Evolutionary conservation across 73 alveolate species (phyloP), one percentile per base, ranked within the genome.

Genomic region (Tetrahymena borealis): DNA sequence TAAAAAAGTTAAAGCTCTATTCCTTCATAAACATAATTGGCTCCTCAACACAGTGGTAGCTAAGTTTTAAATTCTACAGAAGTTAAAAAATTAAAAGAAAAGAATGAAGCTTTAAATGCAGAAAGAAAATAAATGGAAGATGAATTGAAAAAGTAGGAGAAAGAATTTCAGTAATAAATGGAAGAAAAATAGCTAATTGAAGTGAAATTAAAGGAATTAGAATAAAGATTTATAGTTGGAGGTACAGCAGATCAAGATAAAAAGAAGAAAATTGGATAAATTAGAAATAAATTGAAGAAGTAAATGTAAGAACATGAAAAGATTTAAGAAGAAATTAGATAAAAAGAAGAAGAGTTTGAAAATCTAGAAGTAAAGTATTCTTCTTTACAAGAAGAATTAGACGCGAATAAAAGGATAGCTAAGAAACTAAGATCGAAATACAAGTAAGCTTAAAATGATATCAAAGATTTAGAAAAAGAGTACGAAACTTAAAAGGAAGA

Each of bases 161-260:
- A 93, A 39, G 90, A 78, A 12, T 32, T 93, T 39, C 39, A 93
- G 43, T 39, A 85, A 20, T 3, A 79, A 31, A 85, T 79, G 92
- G 40, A 93, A 24, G 95, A 93, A 32, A 93, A 92, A 20, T 78
- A 20, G 24, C 12, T 92, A 92, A 77, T 90, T 2, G 90, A 90
- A 78, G 36, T 24, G 28, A 60, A 60, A 9, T 35, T 97, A n/a
- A 41, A 91, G 35, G 98, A 96, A 39, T 91, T 96, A 90, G 96
- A 96, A 90, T 39, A 85, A 38, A 94, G 94, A 90, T 94, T 97
- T 79, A 96, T 96, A 1, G 40, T 79, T 12, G 99, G 99, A 16
- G 98, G 98, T 39, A 91, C 91, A 20, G 96, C 94, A 31, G 94
- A 94, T 33, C 96, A 97, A 85, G 98, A 97, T 79, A 95, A 96